Evolutionary conservation across 768 basidiomycete species (phyloP).

Genomic region (Amanita polypyramis): DNA sequence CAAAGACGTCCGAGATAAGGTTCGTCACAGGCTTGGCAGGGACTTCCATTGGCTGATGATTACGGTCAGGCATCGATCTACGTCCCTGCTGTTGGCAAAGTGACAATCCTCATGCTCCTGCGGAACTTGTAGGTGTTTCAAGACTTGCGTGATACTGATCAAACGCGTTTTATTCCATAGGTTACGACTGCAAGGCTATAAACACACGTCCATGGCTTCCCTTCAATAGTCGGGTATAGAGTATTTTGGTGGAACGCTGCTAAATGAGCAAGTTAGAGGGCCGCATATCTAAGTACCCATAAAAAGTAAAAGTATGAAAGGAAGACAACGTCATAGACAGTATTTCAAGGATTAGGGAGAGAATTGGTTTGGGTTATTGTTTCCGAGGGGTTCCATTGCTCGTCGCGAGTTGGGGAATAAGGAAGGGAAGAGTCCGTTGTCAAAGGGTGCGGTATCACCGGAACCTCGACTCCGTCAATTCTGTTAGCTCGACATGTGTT

Average conservation of each 20-base stretch:
- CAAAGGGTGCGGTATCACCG: conserved; percentile 24
- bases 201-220: conserved; percentile 15
- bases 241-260: conserved; percentile 5
- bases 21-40: conserved; percentile 19
- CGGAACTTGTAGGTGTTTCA: conserved; percentile 67
- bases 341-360: not conserved
- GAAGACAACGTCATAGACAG: conserved; percentile 6
- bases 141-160: not conserved
- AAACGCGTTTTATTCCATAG: conserved; percentile 20
- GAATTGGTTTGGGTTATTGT: not conserved
- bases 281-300: conserved; percentile 4
- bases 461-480: conserved; percentile 14
- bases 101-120: conserved; percentile 96
- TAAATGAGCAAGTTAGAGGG: conserved; percentile 7
- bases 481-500: conserved; percentile 21
- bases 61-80: conserved; percentile 78
- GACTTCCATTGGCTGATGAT: not conserved
- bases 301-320: not conserved
- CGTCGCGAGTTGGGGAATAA: not conserved
- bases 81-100: conserved; percentile 93
- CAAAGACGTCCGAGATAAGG: conserved; percentile 85
- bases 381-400: not conserved
- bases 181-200: conserved; percentile 48
- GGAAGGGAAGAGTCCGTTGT: not conserved
- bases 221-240: conserved; percentile 8